Evolutionary conservation across 2,329 filamentous ascomycete species (phyloP).

Genomic region (Ophiostoma fasciatum): DNA sequence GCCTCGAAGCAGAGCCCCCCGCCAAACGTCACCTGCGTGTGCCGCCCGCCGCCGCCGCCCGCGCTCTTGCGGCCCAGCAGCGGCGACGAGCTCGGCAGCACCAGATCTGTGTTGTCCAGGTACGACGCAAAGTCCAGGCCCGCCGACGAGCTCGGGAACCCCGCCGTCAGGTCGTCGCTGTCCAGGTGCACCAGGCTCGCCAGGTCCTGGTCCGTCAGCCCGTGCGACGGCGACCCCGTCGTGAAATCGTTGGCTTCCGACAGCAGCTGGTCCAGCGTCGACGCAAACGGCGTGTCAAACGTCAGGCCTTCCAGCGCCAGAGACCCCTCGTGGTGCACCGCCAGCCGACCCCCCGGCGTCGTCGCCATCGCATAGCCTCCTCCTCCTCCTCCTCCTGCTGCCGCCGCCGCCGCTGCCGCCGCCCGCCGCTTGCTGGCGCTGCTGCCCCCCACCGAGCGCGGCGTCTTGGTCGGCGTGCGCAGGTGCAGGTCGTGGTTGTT

Average conservation of each 20-base stretch:
- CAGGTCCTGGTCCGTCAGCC: slow-evolving; percentile 29
- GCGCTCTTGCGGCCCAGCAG: slow-evolving; percentile 13
- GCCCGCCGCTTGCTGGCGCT: slow-evolving; percentile 27
- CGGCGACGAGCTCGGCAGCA: slow-evolving; percentile 35
- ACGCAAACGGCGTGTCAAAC: slow-evolving; percentile 43
- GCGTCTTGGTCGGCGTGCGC: slow-evolving; percentile 31
- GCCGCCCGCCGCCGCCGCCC: too few species aligned
- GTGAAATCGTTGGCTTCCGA: slow-evolving; percentile 37
- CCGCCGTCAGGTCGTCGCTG: slow-evolving; percentile 17
- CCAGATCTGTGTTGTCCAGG: slow-evolving; percentile 31
- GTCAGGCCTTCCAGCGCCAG: slow-evolving; percentile 17
- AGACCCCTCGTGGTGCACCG: slow-evolving; percentile 13
- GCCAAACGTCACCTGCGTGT: slow-evolving; percentile 13
- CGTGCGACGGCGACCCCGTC: slow-evolving; percentile 22
- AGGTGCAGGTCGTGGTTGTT: too few species aligned
- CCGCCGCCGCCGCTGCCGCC: slow-evolving; percentile 1
- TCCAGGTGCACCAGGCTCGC: slow-evolving; percentile 24
- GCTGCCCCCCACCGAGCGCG: slow-evolving; percentile 20
- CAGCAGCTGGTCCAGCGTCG: slow-evolving; percentile 48
- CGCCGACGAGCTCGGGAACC: slow-evolving; percentile 10
- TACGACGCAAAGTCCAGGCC: slow-evolving; percentile 33
- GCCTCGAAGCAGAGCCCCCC: slow-evolving; percentile 10
- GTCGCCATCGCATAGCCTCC: not conserved
- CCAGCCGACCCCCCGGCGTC: too few species aligned
- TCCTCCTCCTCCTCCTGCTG: not conserved